These are phyloP conservation scores for Leptographium flavum DNA, from an alignment of 2,329 filamentous ascomycete genomes.

Conservation along the genomic window DNA sequence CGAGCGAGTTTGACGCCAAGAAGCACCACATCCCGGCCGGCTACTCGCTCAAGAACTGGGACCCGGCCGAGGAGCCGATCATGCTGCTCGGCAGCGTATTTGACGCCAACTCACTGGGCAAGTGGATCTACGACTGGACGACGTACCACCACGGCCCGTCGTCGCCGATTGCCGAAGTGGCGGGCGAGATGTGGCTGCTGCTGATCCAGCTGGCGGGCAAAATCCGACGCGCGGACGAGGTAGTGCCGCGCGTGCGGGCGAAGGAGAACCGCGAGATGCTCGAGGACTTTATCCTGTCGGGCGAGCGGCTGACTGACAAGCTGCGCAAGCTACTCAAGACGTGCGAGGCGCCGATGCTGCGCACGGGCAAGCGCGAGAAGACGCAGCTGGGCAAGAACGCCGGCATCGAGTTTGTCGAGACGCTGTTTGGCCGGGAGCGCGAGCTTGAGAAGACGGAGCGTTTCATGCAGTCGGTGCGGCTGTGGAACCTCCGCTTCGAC, in stretches of 20 bases:
- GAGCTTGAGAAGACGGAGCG: constrained; percentile 83
- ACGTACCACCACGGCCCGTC: constrained; percentile 74
- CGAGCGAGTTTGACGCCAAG: constrained; percentile 45
- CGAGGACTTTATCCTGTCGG: constrained; percentile 79
- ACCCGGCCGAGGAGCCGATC: constrained; percentile 85
- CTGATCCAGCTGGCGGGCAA: constrained; percentile 90
- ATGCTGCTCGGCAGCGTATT: constrained; percentile 91
- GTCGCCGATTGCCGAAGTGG: constrained; percentile 77
- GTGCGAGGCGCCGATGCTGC: constrained; percentile 92
- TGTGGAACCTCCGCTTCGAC: constrained; percentile 90
- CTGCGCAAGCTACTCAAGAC: constrained; percentile 77
- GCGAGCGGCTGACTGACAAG: constrained; percentile 73
- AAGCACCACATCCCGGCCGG: constrained; percentile 68
- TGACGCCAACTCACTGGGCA: constrained; percentile 91
- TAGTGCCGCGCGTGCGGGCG: constrained; percentile 55
- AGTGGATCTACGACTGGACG: constrained; percentile 99
- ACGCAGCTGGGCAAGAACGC: constrained; percentile 77
- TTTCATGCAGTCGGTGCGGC: constrained; percentile 75
- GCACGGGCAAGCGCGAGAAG: constrained; percentile 62
- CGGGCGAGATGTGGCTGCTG: constrained; percentile 88
- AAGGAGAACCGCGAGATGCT: constrained; percentile 66
- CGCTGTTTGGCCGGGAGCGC: constrained; percentile 82
- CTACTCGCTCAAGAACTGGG: constrained; percentile 97
- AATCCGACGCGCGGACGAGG: constrained; percentile 79
- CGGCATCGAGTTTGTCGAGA: constrained; percentile 89